Evolutionary conservation across 331 rosid species (phyloP), one percentile per base, ranked within the genome.

Genomic region (Dryas integrifolia): DNA sequence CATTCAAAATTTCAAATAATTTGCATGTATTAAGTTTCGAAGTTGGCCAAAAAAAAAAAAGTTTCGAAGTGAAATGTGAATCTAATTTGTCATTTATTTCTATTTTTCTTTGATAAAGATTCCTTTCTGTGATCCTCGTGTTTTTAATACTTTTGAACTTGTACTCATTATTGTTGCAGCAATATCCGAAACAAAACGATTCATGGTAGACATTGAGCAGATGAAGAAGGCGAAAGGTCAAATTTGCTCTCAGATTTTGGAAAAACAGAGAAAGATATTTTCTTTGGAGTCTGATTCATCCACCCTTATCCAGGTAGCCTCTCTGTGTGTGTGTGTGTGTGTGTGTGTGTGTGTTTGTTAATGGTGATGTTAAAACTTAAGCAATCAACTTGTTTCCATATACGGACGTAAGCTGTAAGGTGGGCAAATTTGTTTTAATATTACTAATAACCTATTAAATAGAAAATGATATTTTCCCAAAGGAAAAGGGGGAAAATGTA

Each of bases 201-300:
- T 85, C 67, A 79, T 75, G 46, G 88, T 80, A 68, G 97, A 89
- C 18, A 60, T 77, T 67, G 96, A 86, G 21, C 64, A 74, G 62
- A 88, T 89, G 89, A 47, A 52, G 75, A 77, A 59, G 56, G 77
- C 78, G 0, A 88, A 86, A 82, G 92, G 88, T 16, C 90, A 89
- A 73, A 67, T 88, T 63, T 89, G 98, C 91, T 86, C 81, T 5
- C 82, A 80, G 84, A 88, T 89, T 61, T 71, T 94, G 80, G 96
- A 84, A 77, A 88, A 79, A 48, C 96, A 82, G 81, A 85, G 82
- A 60, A 86, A 70, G 78, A 75, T 72, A 60, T 76, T 84, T 69
- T 75, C 90, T 30, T 65, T 88, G 84, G 97, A 89, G 77, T 73
- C 76, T 73, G 88, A 94, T 77, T 76, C 70, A 4, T 81, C 83